Evolutionary conservation across 352 stramenopile genomes (phyloP).

Genomic region (Phytophthora hybrid): DNA sequence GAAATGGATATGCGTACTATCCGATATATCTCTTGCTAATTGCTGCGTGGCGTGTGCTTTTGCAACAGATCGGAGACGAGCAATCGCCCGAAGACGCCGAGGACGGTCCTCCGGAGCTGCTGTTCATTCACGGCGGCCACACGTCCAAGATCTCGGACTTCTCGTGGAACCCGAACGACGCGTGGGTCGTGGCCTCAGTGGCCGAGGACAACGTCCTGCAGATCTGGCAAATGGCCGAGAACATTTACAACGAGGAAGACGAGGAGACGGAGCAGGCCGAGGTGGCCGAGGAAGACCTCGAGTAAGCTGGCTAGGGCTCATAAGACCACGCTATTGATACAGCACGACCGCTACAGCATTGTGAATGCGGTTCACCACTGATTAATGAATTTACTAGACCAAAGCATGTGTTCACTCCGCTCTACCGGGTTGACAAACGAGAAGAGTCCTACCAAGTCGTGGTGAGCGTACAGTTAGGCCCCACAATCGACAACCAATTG

Average conservation of each 20-base stretch:
- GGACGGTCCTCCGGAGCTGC: constrained; percentile 98
- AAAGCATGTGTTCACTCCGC: constrained; percentile 9
- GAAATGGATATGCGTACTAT: background rate
- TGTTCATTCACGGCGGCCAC: constrained; percentile 99
- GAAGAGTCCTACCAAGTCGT: too few species aligned
- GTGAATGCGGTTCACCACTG: constrained; percentile 18
- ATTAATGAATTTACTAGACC: constrained; percentile 40
- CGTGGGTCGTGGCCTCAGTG: constrained; percentile 97
- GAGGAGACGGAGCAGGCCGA: constrained; percentile 71
- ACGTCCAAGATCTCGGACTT: constrained; percentile 99
- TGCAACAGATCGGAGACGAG: constrained; percentile 93
- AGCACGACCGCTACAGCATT: constrained; percentile 6
- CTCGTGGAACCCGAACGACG: constrained; percentile 96
- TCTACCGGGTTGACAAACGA: background rate
- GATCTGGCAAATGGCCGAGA: constrained; percentile 98
- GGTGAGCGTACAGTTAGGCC: too few species aligned
- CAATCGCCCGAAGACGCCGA: constrained; percentile 97
- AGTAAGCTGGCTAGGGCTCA: constrained; percentile 49
- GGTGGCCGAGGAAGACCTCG: constrained; percentile 80
- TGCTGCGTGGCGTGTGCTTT: background rate
- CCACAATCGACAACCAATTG: constrained; percentile 9
- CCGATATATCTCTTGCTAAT: too few species aligned
- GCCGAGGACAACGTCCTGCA: constrained; percentile 99
- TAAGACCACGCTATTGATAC: constrained; percentile 20
- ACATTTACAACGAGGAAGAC: constrained; percentile 97